Conservation (phyloP, 2,329 filamentous ascomycete genomes). For the Claviceps africana region DNA sequence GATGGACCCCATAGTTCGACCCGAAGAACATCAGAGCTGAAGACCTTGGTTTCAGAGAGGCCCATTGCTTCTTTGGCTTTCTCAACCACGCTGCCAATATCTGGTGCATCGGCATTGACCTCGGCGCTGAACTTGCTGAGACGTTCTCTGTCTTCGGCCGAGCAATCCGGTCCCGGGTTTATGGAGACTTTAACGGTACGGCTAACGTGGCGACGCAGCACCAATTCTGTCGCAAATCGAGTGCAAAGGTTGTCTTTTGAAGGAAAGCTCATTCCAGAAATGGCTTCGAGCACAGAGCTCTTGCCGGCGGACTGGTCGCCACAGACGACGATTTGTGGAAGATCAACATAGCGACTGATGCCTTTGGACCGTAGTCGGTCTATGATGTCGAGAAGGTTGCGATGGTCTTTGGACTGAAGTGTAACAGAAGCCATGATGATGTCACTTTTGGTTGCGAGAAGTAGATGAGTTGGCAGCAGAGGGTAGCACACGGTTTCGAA, state of each 20-base stretch:
- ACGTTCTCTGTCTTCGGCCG: slow-evolving; percentile 12
- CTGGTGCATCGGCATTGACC: slow-evolving; percentile 1
- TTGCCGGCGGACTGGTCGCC: slow-evolving; percentile 51
- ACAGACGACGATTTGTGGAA: slow-evolving; percentile 40
- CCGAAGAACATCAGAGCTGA: slow-evolving; percentile 31
- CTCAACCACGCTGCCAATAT: slow-evolving; percentile 5
- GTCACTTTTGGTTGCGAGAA: neutral
- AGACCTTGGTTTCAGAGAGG: slow-evolving; percentile 13
- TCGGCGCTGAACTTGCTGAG: slow-evolving; percentile 2
- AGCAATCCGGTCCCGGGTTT: slow-evolving; percentile 17
- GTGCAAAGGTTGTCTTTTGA: slow-evolving; percentile 45
- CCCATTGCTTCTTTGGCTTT: slow-evolving; percentile 7
- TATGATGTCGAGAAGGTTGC: slow-evolving; percentile 9
- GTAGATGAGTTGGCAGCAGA: neutral
- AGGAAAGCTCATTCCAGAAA: slow-evolving; percentile 48
- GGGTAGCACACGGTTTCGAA: neutral
- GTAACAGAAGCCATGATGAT: slow-evolving; percentile 4
- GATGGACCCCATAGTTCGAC: slow-evolving; percentile 34
- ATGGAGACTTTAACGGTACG: slow-evolving; percentile 20
- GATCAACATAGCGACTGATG: slow-evolving; percentile 16
- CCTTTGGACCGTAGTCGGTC: slow-evolving; percentile 8
- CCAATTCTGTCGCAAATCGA: slow-evolving; percentile 47
- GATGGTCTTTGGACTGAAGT: slow-evolving; percentile 7
- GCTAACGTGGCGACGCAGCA: slow-evolving; percentile 31
- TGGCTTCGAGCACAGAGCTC: slow-evolving; percentile 50